These are phyloP conservation scores for Colletotrichum sp. DNA, from an alignment of 2,329 filamentous ascomycete genomes.

Conservation along the genomic window DNA sequence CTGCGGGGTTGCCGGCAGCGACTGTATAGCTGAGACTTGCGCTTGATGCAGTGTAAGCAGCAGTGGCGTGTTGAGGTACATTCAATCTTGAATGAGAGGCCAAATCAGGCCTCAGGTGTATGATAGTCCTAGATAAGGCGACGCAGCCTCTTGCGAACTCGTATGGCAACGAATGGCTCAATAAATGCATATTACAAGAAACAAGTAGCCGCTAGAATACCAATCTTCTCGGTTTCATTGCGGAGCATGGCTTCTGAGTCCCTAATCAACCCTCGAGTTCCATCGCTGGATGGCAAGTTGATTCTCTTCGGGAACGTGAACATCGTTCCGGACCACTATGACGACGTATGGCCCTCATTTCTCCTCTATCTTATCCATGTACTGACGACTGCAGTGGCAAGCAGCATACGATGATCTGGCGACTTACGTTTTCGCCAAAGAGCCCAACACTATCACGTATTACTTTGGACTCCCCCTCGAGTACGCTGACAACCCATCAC, in stretches of 20 bases:
- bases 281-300: neutral
- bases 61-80: neutral
- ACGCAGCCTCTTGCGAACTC: neutral
- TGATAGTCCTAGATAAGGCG: neutral
- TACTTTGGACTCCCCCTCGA: slow-evolving; percentile 45
- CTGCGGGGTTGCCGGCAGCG: neutral
- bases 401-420: slow-evolving; percentile 42
- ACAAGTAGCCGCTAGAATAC: neutral
- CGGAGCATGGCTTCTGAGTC: neutral
- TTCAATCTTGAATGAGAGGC: neutral
- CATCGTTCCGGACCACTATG: slow-evolving; percentile 39
- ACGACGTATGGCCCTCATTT: slow-evolving; percentile 25
- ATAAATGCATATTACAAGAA: neutral
- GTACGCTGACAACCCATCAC: slow-evolving; percentile 23
- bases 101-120: neutral
- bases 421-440: slow-evolving; percentile 35
- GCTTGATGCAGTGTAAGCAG: neutral
- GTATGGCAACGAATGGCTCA: neutral
- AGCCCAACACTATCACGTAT: slow-evolving; percentile 42
- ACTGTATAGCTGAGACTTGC: neutral
- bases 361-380: neutral
- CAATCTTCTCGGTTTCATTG: neutral
- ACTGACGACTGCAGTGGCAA: slow-evolving; percentile 38
- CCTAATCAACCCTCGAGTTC: neutral
- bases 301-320: slow-evolving; percentile 36